Evolutionary conservation across 306 rosid genomes (phyloP).

Genomic region (Begonia loranthoides): DNA sequence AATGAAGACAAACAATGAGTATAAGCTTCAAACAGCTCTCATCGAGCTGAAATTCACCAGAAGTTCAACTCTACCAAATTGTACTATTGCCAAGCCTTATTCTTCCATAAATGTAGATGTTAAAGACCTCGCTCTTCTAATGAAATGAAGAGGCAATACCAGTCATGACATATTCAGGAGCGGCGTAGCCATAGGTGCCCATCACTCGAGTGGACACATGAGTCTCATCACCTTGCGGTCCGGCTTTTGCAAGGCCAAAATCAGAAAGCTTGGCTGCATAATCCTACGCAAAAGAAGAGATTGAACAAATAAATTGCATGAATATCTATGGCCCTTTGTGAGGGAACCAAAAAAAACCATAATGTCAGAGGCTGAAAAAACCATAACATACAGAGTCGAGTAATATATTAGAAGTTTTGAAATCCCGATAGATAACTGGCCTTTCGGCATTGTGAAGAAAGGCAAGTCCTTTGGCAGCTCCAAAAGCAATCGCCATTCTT

Average conservation of each 20-base stretch:
- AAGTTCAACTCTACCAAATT: background rate
- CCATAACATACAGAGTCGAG: slow-evolving; percentile 64
- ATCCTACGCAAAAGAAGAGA: slow-evolving; percentile 32
- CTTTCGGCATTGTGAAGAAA: slow-evolving; percentile 94
- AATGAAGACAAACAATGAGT: no score
- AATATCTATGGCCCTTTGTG: background rate
- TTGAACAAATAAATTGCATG: slow-evolving; percentile 9
- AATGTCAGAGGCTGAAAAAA: slow-evolving; percentile 1
- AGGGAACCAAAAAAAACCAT: background rate
- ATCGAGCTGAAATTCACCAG: no score
- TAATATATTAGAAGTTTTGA: slow-evolving; percentile 88
- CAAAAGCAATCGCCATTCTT: slow-evolving; percentile 90
- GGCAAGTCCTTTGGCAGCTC: slow-evolving; percentile 97
- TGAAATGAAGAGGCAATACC: slow-evolving; percentile 35
- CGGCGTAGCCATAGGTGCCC: slow-evolving; percentile 99
- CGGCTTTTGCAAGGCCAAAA: slow-evolving; percentile 96
- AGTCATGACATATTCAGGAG: slow-evolving; percentile 97
- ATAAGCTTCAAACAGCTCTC: no score
- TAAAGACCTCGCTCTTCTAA: background rate
- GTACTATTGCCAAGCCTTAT: background rate
- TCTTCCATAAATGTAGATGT: background rate
- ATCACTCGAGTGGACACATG: slow-evolving; percentile 96
- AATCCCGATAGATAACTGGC: slow-evolving; percentile 92
- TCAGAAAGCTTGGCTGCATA: slow-evolving; percentile 96
- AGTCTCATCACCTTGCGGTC: slow-evolving; percentile 97